Conservation (phyloP, 2,329 filamentous ascomycete species). For the Xylariaceae sp. region DNA sequence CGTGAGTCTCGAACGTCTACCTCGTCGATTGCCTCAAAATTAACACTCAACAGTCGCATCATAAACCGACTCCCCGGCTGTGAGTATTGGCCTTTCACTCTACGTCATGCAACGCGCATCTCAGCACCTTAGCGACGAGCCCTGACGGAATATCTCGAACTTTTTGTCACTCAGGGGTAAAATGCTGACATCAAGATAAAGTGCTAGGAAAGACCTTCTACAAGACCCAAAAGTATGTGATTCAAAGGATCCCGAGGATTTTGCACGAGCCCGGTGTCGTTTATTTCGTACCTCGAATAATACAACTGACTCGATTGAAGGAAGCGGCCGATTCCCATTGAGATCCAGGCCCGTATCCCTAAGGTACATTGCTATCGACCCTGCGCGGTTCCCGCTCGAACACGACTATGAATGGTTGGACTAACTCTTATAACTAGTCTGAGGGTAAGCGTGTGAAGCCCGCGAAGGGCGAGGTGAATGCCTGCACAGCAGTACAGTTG, state of each 20-base stretch:
- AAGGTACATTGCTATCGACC: constrained; percentile 44
- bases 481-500: constrained; percentile 58
- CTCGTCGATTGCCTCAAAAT: neutral
- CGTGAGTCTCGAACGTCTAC: constrained; percentile 35
- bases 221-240: constrained; percentile 44
- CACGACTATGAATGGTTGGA: neutral
- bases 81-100: constrained; percentile 5
- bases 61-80: constrained; percentile 63
- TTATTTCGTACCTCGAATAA: neutral
- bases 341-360: constrained; percentile 57
- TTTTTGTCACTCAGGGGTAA: neutral
- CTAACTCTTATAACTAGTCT: constrained; percentile 4
- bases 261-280: neutral
- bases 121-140: neutral
- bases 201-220: constrained; percentile 90
- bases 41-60: constrained; percentile 49
- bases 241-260: neutral
- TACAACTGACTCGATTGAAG: constrained; percentile 39
- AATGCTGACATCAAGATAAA: constrained; percentile 7
- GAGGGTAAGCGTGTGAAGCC: constrained; percentile 51
- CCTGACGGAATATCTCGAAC: neutral
- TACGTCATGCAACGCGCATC: neutral
- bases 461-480: constrained; percentile 43
- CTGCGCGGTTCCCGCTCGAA: neutral
- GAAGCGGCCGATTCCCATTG: constrained; percentile 84